Evolutionary conservation across 495 filamentous ascomycete genomes (phyloP), one percentile per base, ranked within the genome.

Genomic region (Darksidea phi): DNA sequence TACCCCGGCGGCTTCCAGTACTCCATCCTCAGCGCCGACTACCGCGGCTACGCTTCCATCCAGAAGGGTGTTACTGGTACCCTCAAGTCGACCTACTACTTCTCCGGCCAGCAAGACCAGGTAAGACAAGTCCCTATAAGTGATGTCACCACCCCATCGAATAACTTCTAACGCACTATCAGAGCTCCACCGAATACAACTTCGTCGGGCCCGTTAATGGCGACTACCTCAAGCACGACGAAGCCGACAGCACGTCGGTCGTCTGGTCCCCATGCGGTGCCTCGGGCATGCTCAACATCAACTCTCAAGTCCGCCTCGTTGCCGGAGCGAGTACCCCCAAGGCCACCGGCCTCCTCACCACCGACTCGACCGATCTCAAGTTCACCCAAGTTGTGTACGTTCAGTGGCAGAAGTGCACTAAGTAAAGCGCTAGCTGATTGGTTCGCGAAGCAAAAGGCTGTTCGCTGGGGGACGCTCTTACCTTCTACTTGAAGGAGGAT

Each of bases 1-100:
- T 82, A 80, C 65, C 79, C 79, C 21, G 67, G 68, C 20, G 79
- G 79, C 48, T 82, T 77, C 72, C 77, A 80, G 68, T 80, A 79
- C 71, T 78, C 74, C 42, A 64, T 82, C 67, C 76, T 80, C 70
- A 76, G 72, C 58, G 78, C 79, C 54, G 73, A 78, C 53, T 81
- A 80, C 69, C 76, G 77, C 64, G 79, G 79, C 57, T 79, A 79
- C 64, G 76, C 75, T 50, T 56, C 67, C 48, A 56, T 82, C 49
- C 71, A 75, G 24, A 48, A 52, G 32, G 77, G 76, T 23, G 74
- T 76, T 36, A 80, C 72, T 7, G 79, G 77, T 45, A 73, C 72
- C 28, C 73, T 76, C 64, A 76, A 75, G 67, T 76, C 79, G 2
- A 81, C 75, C 46, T 81, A 82, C 67, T 80, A 78, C 66, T 81